These are phyloP conservation scores for Clonostachys byssicola DNA, from an alignment of 2,329 filamentous ascomycete species.

Conservation along the genomic window DNA sequence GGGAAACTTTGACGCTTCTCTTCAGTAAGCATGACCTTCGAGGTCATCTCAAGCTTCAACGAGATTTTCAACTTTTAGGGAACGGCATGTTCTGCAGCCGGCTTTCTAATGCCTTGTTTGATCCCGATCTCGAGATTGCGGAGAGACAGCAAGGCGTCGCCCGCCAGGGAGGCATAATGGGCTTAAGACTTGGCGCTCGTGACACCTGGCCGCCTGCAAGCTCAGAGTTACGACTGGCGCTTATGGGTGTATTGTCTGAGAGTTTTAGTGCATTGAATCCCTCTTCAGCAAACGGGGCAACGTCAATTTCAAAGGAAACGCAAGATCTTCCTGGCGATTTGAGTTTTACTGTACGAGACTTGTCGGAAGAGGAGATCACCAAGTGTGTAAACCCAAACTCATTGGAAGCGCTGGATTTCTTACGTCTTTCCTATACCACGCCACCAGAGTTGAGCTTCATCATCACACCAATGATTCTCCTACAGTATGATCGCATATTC, in stretches of 20 bases:
- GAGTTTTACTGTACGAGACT: conserved; percentile 80
- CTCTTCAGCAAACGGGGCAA: conserved; percentile 11
- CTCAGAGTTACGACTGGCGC: conserved; percentile 82
- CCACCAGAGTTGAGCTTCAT: conserved; percentile 67
- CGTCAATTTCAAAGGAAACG: conserved; percentile 19
- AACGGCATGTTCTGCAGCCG: conserved; percentile 80
- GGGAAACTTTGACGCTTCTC: conserved; percentile 69
- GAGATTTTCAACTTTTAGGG: conserved; percentile 77
- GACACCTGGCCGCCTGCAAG: conserved; percentile 90
- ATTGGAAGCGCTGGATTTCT: conserved; percentile 87
- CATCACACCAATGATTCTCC: conserved; percentile 65
- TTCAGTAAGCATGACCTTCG: conserved; percentile 71
- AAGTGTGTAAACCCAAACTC: conserved; percentile 78
- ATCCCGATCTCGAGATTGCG: conserved; percentile 74
- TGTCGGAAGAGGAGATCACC: conserved; percentile 74
- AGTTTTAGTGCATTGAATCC: conserved; percentile 47
- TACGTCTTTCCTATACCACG: conserved; percentile 80
- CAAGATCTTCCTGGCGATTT: conserved; percentile 61
- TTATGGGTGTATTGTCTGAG: conserved; percentile 82
- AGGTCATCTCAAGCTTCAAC: conserved; percentile 70
- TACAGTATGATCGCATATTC: conserved; percentile 85
- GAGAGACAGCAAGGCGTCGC: conserved; percentile 69
- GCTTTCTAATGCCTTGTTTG: conserved; percentile 79
- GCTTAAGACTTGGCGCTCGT: conserved; percentile 75
- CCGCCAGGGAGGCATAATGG: conserved; percentile 68